Base-by-base conservation (phyloP, 352 stramenopile species). In the Pythium brassicae region DNA sequence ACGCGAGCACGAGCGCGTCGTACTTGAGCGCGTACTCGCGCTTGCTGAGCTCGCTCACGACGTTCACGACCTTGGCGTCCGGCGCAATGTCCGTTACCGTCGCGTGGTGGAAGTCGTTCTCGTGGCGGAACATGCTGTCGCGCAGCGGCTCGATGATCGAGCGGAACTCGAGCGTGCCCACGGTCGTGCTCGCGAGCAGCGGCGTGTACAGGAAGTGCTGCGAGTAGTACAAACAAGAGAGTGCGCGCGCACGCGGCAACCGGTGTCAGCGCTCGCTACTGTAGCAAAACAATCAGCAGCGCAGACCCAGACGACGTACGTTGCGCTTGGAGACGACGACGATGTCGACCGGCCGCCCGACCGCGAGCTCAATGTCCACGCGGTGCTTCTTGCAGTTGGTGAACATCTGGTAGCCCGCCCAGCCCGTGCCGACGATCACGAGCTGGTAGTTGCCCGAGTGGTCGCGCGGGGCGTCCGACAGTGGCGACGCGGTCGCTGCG, bases 201-300 rank as follows among this genome's bases (percentile, higher is more conserved):
- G 97, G 96, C 35, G 97, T 99, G 84, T 99, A 99, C 52, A 99
- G 66, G 68, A 99, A 99, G 71, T 99, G 96, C 80, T 92, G 53
- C 22, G 53, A 45, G 9, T 29, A 53, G 3, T 63, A 34, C n/a
- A n/a, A n/a, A 58, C 15, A 44, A 63, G 15, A 45, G 12, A 55
- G 37, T 47, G 17, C 29, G 10, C n/a, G n/a, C n/a, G n/a, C n/a
- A n/a, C n/a, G n/a, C n/a, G n/a, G n/a, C n/a, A n/a, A n/a, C n/a
- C n/a, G n/a, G n/a, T n/a, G n/a, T n/a, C 7, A 44, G 19, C 17
- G 22, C 12, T 3, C 17, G 35, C 25, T 25, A 19, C 7, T 12
- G 0, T 12, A 45, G 22, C 20, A 45, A 8, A 11, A 15, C 4
- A 10, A 25, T 15, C 14, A 50, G 39, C 26, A 20, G 3, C 25